Base-by-base conservation (phyloP, 78 protist genomes). In the Speleostelium caveatum region DNA sequence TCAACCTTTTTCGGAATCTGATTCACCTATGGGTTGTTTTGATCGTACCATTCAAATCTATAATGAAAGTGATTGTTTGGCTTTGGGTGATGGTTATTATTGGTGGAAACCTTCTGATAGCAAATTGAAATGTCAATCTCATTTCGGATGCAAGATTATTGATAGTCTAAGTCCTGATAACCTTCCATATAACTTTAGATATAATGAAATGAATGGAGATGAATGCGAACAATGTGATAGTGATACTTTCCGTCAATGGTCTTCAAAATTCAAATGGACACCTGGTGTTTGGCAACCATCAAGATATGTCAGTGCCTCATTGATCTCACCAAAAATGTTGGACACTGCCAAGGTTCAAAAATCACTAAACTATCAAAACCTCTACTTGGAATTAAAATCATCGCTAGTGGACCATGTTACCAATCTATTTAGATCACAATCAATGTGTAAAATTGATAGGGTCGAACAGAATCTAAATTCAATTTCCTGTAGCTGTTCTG, bases 11-110 rank as follows among this genome's bases (percentile, higher is more conserved):
- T 21, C 49, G 2, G 56, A 74, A 58, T n/a, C 32, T 32, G 83
- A 74, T 21, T 59, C 72, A 39, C 83, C 83, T 35, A 74, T 74
- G 83, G 83, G 83, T 14, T 74, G 83, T 14, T 53, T 32, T 16
- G 33, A 35, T 26, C 17, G 36, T 24, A 41, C 45, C 56, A 10
- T 28, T 24, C 2, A 8, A 17, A 10, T 10, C n/a, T 71, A 38
- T 22, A 16, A 3, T n/a, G 22, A 42, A 26, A 32, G 21, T 5
- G 49, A 71, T 3, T 71, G 76, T 49, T 58, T 49, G 19, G 59
- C 36, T 33, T 51, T 49, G 10, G 42, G 24, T 16, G 58, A 30
- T 42, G 53, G 10, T 14, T 71, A 49, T 71, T 8, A 22, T 24
- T 74, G 83, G 83, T 74, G 83, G 83, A 21, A 28, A 49, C 68